Evolutionary conservation across 192 early-diverging fungal genomes (phyloP).

Genomic region (Polychytrium aggregatum): DNA sequence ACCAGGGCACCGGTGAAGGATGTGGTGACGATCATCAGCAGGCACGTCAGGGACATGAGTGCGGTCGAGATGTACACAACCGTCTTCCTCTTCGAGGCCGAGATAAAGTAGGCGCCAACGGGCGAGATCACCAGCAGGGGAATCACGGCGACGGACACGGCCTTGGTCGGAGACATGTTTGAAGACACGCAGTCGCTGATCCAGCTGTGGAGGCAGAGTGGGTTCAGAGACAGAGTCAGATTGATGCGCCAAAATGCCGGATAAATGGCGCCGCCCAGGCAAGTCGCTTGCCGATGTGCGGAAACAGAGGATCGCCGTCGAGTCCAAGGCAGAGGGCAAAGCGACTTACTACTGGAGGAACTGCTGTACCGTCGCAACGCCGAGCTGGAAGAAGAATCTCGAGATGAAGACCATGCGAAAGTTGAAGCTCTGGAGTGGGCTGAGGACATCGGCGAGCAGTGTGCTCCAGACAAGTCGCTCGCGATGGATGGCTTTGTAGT

Average conservation of each 20-base stretch:
- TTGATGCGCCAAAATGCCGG: too few relatives aligned
- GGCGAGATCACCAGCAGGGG: conserved; percentile 28
- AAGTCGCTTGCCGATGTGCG: too few relatives aligned
- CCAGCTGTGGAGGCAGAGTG: too few relatives aligned
- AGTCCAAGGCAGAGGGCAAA: too few relatives aligned
- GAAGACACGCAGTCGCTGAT: conserved; percentile 27
- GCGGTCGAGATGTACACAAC: conserved; percentile 12
- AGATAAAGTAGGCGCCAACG: conserved; percentile 17
- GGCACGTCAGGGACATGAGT: conserved; percentile 8
- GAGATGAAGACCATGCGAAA: conserved; percentile 28
- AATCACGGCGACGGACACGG: conserved; percentile 31
- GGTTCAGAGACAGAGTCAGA: too few relatives aligned
- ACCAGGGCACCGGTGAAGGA: conserved; percentile 10
- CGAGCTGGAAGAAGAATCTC: conserved; percentile 34
- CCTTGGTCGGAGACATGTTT: conserved; percentile 11
- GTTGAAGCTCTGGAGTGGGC: conserved; percentile 15
- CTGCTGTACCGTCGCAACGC: conserved; percentile 33
- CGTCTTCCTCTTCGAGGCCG: conserved; percentile 4
- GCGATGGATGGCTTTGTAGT: too few relatives aligned
- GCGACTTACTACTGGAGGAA: conserved; percentile 40
- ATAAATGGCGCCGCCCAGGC: too few relatives aligned
- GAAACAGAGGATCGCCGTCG: too few relatives aligned
- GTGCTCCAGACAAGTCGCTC: too few relatives aligned
- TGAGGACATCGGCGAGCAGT: too few relatives aligned
- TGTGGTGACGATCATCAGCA: conserved; percentile 9